Evolutionary conservation across 148 eudicot species (phyloP).

Genomic region (Nepenthes mirabilis): DNA sequence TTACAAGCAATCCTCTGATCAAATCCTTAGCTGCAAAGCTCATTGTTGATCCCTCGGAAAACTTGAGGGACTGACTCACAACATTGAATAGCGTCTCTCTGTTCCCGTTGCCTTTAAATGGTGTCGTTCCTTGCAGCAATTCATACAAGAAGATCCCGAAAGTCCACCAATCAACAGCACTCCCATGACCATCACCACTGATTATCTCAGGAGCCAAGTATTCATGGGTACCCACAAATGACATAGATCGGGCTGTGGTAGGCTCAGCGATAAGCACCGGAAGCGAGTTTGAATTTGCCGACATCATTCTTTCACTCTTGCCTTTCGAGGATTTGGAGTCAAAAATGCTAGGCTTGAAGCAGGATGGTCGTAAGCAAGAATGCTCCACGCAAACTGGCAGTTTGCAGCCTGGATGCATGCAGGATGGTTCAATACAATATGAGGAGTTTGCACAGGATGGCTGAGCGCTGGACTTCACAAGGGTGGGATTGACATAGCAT

Average conservation of each 20-base stretch:
- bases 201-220: slow-evolving; percentile 73
- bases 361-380: slow-evolving; percentile 63
- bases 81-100: slow-evolving; percentile 69
- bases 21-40: slow-evolving; percentile 75
- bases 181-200: slow-evolving; percentile 85
- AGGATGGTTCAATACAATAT: slow-evolving; percentile 55
- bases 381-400: slow-evolving; percentile 54
- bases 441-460: slow-evolving; percentile 38
- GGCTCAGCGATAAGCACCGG: slow-evolving; percentile 70
- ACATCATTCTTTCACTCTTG: slow-evolving; percentile 15
- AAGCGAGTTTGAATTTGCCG: slow-evolving; percentile 26
- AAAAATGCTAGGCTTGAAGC: slow-evolving; percentile 53
- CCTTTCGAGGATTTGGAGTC: slow-evolving; percentile 30
- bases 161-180: slow-evolving; percentile 94
- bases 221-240: slow-evolving; percentile 83
- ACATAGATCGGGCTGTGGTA: slow-evolving; percentile 65
- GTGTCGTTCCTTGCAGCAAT: slow-evolving; percentile 62
- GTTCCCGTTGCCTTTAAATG: slow-evolving; percentile 70
- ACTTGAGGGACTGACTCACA: slow-evolving; percentile 58
- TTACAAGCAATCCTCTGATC: slow-evolving; percentile 52
- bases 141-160: slow-evolving; percentile 75
- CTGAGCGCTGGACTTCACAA: slow-evolving; percentile 30
- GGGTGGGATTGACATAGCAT: slow-evolving; percentile 60
- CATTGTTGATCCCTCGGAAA: slow-evolving; percentile 46
- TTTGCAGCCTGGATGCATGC: slow-evolving; percentile 50